Evolutionary conservation across 1,284 basidiomycete species (phyloP).

Genomic region (Cutaneotrichosporon sp.): DNA sequence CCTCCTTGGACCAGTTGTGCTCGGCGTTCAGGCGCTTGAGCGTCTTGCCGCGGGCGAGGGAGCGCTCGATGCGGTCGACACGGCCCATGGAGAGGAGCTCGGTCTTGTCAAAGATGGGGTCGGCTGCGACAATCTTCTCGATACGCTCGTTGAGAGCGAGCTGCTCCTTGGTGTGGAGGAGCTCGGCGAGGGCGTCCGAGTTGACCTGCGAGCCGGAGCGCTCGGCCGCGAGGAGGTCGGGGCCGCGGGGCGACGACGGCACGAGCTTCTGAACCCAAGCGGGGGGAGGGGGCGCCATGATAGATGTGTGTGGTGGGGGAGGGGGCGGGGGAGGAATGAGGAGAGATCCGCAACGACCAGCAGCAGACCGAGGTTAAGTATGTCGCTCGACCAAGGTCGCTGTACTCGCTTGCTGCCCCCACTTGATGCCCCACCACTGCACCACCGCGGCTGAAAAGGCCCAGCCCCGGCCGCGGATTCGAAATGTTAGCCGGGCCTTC

Average conservation of each 20-base stretch:
- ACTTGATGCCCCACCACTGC: not conserved
- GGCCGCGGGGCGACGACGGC: slow-evolving; percentile 23
- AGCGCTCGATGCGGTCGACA: slow-evolving; percentile 24
- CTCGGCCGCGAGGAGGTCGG: slow-evolving; percentile 24
- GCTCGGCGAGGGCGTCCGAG: slow-evolving; percentile 13
- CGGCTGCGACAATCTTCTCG: slow-evolving; percentile 11
- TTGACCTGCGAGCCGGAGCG: slow-evolving; percentile 19
- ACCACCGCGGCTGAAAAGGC: not conserved
- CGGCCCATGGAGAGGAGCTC: slow-evolving; percentile 29
- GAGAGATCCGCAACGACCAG: not conserved
- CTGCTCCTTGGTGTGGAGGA: slow-evolving; percentile 19
- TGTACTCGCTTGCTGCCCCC: not conserved
- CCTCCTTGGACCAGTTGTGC: slow-evolving; percentile 21
- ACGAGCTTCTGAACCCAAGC: slow-evolving; percentile 30
- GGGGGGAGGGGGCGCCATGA: slow-evolving; percentile 26
- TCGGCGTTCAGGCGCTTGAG: slow-evolving; percentile 22
- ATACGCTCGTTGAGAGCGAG: slow-evolving; percentile 10
- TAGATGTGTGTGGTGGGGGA: not conserved
- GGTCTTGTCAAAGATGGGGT: slow-evolving; percentile 21
- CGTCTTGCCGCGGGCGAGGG: slow-evolving; percentile 26
- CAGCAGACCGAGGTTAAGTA: not conserved
- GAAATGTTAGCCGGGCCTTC: not conserved
- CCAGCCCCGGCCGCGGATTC: not conserved
- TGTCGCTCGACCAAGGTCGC: not conserved
- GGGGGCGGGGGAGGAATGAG: not conserved